A percentile compares a stretch with the other conserved stretches of the same genome.
These are phyloP conservation scores for Turritis glabra DNA, from an alignment of 345 rosid genomes.

Conservation along the genomic window DNA sequence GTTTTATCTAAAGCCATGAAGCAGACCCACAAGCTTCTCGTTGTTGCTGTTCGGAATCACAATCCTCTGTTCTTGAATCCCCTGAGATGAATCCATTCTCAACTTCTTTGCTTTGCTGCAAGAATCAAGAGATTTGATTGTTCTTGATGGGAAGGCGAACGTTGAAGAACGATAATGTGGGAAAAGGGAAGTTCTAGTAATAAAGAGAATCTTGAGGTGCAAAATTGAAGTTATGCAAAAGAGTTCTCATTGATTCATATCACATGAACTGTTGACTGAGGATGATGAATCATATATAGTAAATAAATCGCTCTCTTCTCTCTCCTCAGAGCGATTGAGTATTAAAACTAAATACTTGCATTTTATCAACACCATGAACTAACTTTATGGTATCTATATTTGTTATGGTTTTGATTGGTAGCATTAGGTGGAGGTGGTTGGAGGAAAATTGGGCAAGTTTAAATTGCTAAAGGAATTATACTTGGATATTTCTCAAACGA, in stretches of 20 bases:
- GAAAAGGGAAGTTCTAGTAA: constrained; percentile 26
- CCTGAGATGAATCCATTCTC: constrained; percentile 52
- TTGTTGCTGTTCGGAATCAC: constrained; percentile 56
- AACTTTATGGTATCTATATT: too few relatives aligned
- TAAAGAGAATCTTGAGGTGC: constrained; percentile 21
- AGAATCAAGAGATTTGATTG: constrained; percentile 18
- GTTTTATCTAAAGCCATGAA: too few relatives aligned
- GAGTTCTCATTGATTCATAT: constrained; percentile 3
- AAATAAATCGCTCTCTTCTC: too few relatives aligned
- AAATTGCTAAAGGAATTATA: too few relatives aligned
- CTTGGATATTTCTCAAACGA: too few relatives aligned
- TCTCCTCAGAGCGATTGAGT: too few relatives aligned
- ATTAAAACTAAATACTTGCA: too few relatives aligned
- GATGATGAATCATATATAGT: too few relatives aligned
- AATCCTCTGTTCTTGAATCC: constrained; percentile 44
- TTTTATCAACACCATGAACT: too few relatives aligned
- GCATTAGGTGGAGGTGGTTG: too few relatives aligned
- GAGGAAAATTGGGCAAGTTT: too few relatives aligned
- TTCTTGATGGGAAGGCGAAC: constrained; percentile 23
- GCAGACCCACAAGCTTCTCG: constrained; percentile 70
- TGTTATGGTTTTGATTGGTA: too few relatives aligned
- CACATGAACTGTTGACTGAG: neutral
- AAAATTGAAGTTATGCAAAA: constrained; percentile 22
- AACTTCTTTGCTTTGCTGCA: constrained; percentile 13
- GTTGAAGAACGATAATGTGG: constrained; percentile 14